phyloP scores from a whole-genome alignment of 805 yeast genomes.

The Metschnikowia cerradonensis region DNA sequence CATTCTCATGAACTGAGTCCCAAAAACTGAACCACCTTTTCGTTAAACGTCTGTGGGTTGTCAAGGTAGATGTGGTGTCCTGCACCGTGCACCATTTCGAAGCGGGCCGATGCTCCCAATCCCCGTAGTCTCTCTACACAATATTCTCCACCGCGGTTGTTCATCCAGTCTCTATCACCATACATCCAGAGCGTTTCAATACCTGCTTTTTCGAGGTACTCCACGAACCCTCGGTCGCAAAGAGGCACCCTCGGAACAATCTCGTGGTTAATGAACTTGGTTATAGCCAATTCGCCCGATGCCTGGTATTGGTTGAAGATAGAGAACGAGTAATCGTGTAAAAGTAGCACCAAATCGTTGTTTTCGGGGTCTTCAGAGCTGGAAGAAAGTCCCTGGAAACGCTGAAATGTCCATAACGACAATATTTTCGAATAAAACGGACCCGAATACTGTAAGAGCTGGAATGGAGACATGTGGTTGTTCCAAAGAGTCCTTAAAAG shows the following conservation, averaged over 20 bases:
- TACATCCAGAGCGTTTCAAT: slow-evolving; percentile 34
- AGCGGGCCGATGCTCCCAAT: slow-evolving; percentile 16
- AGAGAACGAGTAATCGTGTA: slow-evolving; percentile 39
- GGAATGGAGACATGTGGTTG: slow-evolving; percentile 37
- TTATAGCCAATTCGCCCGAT: slow-evolving; percentile 42
- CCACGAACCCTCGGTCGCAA: slow-evolving; percentile 37
- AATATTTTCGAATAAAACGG: slow-evolving; percentile 39
- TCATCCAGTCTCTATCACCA: slow-evolving; percentile 46
- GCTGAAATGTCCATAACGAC: slow-evolving; percentile 39
- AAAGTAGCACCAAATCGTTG: slow-evolving; percentile 27
- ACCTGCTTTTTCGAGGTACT: slow-evolving; percentile 21
- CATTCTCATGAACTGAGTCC: neutral
- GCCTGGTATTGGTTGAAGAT: slow-evolving; percentile 42
- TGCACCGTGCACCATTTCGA: slow-evolving; percentile 28
- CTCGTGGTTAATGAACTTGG: slow-evolving; percentile 38
- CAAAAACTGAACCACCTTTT: slow-evolving; percentile 22
- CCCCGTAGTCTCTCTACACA: slow-evolving; percentile 24
- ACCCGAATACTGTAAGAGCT: slow-evolving; percentile 34
- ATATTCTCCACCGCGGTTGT: slow-evolving; percentile 33
- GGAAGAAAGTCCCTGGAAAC: slow-evolving; percentile 30
- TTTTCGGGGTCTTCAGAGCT: slow-evolving; percentile 6
- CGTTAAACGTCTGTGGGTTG: slow-evolving; percentile 33
- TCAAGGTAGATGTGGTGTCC: slow-evolving; percentile 44
- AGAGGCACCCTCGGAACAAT: slow-evolving; percentile 37
- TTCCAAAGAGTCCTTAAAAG: slow-evolving; percentile 35